Evolutionary conservation across 352 stramenopile genomes (phyloP).

Genomic region (Thalassiosira livingstoniorum): DNA sequence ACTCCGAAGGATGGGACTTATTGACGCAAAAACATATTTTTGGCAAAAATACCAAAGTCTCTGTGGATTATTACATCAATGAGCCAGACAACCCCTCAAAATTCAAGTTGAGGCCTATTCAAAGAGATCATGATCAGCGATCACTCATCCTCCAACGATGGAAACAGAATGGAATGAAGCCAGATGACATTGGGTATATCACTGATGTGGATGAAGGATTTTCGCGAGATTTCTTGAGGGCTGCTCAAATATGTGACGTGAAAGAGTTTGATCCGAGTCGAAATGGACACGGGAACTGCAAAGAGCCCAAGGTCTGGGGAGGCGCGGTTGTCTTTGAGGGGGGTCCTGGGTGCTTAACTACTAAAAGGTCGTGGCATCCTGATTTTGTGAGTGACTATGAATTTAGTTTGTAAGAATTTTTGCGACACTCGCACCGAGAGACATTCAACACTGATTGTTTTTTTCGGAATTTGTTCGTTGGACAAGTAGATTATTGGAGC

Average conservation of each 20-base stretch:
- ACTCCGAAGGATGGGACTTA: slow-evolving; percentile 47
- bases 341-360: slow-evolving; percentile 41
- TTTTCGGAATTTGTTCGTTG: too few species aligned
- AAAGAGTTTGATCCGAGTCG: slow-evolving; percentile 26
- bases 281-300: too few species aligned
- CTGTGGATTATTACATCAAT: slow-evolving; percentile 58
- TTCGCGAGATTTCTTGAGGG: slow-evolving; percentile 54
- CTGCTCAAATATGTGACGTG: slow-evolving; percentile 56
- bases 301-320: slow-evolving; percentile 23
- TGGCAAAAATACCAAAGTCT: slow-evolving; percentile 56
- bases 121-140: slow-evolving; percentile 45
- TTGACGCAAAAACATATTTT: slow-evolving; percentile 47
- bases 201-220: slow-evolving; percentile 62
- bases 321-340: slow-evolving; percentile 45
- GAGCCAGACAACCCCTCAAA: slow-evolving; percentile 1
- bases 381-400: slow-evolving; percentile 55
- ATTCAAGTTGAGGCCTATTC: slow-evolving; percentile 9
- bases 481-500: slow-evolving; percentile 18
- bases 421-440: slow-evolving; percentile 1
- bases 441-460: too few species aligned
- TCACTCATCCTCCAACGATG: slow-evolving; percentile 48
- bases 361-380: slow-evolving; percentile 42
- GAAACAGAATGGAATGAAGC: slow-evolving; percentile 62
- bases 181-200: slow-evolving; percentile 60
- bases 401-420: slow-evolving; percentile 41